These are phyloP conservation scores for Solanum tarapatanum DNA, from an alignment of 257 asterid species.

Conservation along the genomic window DNA sequence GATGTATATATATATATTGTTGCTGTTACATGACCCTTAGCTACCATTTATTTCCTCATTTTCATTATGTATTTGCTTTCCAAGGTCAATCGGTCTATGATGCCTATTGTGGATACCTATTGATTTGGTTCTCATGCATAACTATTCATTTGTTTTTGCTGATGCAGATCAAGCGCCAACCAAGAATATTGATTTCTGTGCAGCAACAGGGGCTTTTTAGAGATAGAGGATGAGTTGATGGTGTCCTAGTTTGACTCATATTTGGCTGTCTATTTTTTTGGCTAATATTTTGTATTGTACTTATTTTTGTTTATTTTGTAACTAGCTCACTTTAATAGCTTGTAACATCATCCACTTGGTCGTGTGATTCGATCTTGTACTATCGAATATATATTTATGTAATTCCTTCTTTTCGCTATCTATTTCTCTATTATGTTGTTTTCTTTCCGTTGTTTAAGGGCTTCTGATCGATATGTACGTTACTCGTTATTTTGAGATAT, in stretches of 20 bases:
- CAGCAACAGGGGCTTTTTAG: background rate
- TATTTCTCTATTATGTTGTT: background rate
- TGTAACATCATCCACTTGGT: background rate
- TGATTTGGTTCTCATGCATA: background rate
- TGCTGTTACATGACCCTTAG: background rate
- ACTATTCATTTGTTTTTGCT: no score
- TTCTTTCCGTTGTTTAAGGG: background rate
- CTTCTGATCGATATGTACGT: background rate
- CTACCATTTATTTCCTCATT: background rate
- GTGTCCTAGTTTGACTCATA: background rate
- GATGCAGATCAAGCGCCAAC: background rate
- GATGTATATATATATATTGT: accelerated
- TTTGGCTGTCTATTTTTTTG: background rate
- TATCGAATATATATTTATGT: background rate
- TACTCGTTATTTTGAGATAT: background rate
- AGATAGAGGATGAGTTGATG: background rate
- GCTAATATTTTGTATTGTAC: background rate
- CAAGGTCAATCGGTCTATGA: background rate
- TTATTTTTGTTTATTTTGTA: no score
- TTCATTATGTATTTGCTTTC: background rate
- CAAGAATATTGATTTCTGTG: background rate
- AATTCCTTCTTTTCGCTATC: background rate
- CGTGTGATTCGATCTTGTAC: background rate
- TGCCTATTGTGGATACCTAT: background rate
- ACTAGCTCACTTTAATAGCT: background rate